These are phyloP conservation scores for Trypanosoma cruzi DNA, from an alignment of 208 protist species.

Conservation along the genomic window DNA sequence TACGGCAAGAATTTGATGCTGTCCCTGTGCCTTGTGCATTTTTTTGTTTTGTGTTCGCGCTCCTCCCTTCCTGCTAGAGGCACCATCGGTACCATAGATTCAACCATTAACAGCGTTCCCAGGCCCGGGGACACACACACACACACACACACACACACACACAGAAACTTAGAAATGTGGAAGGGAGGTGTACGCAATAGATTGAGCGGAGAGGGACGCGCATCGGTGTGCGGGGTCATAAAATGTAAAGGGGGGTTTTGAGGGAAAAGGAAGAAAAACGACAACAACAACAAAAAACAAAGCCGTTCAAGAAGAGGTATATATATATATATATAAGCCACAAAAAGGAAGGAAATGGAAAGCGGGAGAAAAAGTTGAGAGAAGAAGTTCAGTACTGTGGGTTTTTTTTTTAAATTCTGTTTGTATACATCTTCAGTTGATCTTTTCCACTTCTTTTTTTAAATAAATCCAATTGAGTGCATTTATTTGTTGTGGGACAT, in stretches of 20 bases:
- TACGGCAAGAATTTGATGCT: neutral
- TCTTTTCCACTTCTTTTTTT: neutral
- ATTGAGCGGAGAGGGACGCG: neutral
- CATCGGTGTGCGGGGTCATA: neutral
- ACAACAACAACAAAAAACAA: neutral
- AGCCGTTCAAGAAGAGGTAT: no score
- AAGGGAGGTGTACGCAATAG: neutral
- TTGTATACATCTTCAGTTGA: neutral
- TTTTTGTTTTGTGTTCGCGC: neutral
- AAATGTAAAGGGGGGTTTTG: neutral
- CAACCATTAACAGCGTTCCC: neutral
- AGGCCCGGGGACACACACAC: neutral
- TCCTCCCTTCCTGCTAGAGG: neutral
- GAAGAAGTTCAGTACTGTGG: neutral
- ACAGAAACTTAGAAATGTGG: neutral
- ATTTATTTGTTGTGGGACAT: neutral
- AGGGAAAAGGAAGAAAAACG: neutral
- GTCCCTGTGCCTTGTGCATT: neutral
- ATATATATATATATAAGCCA: no score
- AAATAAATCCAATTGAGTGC: no score
- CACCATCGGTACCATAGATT: conserved; percentile 4
- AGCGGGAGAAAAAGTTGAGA: neutral
- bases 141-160: neutral
- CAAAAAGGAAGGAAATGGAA: no score
- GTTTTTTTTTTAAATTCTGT: neutral